Percentiles rank a stretch among this genome's conserved stretches.
These are phyloP conservation scores for Bjerkandera adusta DNA, from an alignment of 1,284 basidiomycete species.

Conservation along the genomic window DNA sequence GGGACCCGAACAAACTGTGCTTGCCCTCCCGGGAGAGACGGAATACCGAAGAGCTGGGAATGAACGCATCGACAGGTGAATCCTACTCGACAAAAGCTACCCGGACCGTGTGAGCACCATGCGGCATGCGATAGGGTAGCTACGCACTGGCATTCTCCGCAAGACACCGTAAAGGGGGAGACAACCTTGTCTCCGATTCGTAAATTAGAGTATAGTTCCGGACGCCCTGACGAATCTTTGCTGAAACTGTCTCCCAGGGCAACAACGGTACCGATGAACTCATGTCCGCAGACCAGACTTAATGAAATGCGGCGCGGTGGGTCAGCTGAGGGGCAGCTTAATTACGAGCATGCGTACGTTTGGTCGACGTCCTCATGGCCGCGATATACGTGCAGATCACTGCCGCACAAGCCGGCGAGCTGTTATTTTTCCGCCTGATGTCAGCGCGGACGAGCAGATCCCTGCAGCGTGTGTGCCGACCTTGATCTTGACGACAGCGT, in stretches of 20 bases:
- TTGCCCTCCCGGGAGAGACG: constrained; percentile 76
- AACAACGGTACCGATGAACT: constrained; percentile 80
- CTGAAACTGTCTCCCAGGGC: constrained; percentile 67
- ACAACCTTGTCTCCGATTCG: constrained; percentile 83
- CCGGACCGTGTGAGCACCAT: too few relatives aligned
- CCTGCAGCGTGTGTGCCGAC: constrained; percentile 31
- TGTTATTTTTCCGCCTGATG: constrained; percentile 24
- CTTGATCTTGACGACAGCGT: constrained; percentile 72
- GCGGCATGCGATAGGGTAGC: too few relatives aligned
- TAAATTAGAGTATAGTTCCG: constrained; percentile 63
- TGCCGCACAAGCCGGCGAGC: constrained; percentile 78
- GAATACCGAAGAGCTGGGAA: constrained; percentile 71
- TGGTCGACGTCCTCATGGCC: constrained; percentile 44
- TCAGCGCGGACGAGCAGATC: not conserved
- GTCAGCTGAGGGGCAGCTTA: too few relatives aligned
- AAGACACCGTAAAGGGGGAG: constrained; percentile 83
- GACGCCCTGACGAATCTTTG: constrained; percentile 43
- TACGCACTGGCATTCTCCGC: constrained; percentile 76
- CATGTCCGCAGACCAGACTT: constrained; percentile 75
- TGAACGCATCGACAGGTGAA: constrained; percentile 76
- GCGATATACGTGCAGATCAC: constrained; percentile 80
- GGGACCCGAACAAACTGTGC: constrained; percentile 86
- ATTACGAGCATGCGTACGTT: constrained; percentile 17
- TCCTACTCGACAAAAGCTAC: constrained; percentile 71
- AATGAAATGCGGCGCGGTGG: too few relatives aligned